These are phyloP conservation scores for Alternaria gaisen DNA, from an alignment of 2,329 filamentous ascomycete species.

Conservation along the genomic window DNA sequence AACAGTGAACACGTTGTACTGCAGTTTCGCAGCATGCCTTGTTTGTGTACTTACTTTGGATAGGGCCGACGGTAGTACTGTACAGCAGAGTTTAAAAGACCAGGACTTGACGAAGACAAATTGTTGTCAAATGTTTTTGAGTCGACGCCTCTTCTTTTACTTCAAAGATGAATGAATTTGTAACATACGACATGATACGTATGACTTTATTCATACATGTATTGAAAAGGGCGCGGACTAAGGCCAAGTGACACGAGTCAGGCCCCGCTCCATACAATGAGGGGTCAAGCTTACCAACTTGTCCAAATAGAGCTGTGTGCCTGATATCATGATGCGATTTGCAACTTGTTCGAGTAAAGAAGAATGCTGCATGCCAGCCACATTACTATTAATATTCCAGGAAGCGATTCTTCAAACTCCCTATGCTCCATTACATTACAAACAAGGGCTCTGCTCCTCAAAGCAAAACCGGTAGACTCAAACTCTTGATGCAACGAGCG, in stretches of 20 bases:
- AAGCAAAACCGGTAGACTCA: slow-evolving; percentile 2
- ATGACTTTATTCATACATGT: neutral
- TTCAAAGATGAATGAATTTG: neutral
- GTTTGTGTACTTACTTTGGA: too few relatives aligned
- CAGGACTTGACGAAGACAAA: too few relatives aligned
- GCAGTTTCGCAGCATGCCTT: too few relatives aligned
- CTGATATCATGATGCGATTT: neutral
- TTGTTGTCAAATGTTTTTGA: too few relatives aligned
- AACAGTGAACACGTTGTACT: too few relatives aligned
- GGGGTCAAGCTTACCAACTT: neutral
- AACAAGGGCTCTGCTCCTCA: neutral
- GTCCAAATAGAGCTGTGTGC: neutral
- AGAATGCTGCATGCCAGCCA: neutral
- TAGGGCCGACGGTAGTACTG: too few relatives aligned
- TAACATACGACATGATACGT: too few relatives aligned
- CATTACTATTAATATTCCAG: slow-evolving; percentile 8
- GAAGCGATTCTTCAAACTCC: slow-evolving; percentile 1
- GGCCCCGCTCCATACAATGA: neutral
- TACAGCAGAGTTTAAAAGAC: too few relatives aligned
- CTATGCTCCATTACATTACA: slow-evolving; percentile 13
- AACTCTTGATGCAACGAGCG: slow-evolving; percentile 17
- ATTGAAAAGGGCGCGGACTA: neutral
- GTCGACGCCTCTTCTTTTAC: neutral
- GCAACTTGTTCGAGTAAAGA: neutral
- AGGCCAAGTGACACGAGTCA: neutral